phyloP scores from a whole-genome alignment of 495 filamentous ascomycete species.

The Aspergillus bertholletiae region DNA sequence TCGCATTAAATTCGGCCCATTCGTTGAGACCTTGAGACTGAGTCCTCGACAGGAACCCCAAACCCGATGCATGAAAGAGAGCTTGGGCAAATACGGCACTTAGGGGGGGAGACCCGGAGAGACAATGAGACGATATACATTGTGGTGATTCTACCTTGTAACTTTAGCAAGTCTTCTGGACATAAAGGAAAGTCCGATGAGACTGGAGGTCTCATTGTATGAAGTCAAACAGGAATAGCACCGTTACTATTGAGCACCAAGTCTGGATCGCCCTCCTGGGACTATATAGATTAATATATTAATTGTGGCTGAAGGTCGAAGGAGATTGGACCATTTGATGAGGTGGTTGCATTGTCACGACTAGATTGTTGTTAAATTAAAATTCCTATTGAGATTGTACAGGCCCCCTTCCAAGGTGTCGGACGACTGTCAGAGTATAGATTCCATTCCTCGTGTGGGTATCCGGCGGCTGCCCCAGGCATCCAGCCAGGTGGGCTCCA shows the following conservation, averaged over 20 bases:
- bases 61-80: too few relatives aligned
- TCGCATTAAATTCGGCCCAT: neutral
- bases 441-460: neutral
- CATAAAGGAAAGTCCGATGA: neutral
- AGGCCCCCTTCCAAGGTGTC: neutral
- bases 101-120: too few relatives aligned
- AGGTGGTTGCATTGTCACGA: neutral
- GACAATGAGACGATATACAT: too few relatives aligned
- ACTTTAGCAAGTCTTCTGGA: neutral
- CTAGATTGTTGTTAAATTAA: neutral
- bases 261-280: neutral
- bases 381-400: neutral
- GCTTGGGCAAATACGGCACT: too few relatives aligned
- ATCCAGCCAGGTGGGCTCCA: neutral
- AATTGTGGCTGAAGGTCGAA: neutral
- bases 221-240: neutral
- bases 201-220: conserved; percentile 1
- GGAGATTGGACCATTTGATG: neutral
- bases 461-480: neutral
- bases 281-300: too few relatives aligned
- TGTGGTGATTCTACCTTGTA: too few relatives aligned
- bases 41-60: too few relatives aligned
- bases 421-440: neutral
- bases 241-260: conserved; percentile 2
- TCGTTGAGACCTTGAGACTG: neutral